phyloP scores from a whole-genome alignment of 352 stramenopile genomes.

The Phytophthora melonis region DNA sequence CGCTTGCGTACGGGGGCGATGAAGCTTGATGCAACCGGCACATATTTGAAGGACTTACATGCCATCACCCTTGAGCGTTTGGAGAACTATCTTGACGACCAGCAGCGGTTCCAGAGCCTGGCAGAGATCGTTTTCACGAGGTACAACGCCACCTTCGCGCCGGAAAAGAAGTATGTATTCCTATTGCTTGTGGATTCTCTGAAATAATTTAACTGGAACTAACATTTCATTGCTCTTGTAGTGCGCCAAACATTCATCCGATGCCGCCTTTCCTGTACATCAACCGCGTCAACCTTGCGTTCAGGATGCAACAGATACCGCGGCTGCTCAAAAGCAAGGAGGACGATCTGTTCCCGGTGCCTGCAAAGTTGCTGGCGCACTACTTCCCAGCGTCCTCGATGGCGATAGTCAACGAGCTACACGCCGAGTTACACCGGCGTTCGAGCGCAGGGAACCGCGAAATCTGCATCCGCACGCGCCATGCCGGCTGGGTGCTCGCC shows the following conservation, averaged over 20 bases:
- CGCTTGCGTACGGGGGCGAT: conserved; percentile 16
- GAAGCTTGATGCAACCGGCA: neutral
- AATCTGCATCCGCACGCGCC: conserved; percentile 62
- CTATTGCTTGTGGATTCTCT: neutral
- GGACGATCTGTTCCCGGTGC: conserved; percentile 56
- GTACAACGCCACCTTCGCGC: conserved; percentile 37
- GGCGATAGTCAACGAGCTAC: conserved; percentile 51
- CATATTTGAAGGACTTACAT: conserved; percentile 13
- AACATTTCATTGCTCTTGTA: conserved; percentile 24
- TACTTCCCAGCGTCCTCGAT: conserved; percentile 58
- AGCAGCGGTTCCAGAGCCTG: conserved; percentile 47
- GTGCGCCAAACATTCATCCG: conserved; percentile 29
- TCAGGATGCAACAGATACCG: conserved; percentile 60
- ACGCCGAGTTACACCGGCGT: conserved; percentile 49
- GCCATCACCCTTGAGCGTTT: conserved; percentile 30
- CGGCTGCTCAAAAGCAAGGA: conserved; percentile 64
- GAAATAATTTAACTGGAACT: neutral
- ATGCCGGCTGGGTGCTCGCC: conserved; percentile 65
- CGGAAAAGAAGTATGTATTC: conserved; percentile 34
- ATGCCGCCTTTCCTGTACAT: conserved; percentile 62
- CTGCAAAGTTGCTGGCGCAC: conserved; percentile 48
- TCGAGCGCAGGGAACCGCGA: conserved; percentile 47
- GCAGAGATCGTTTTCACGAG: conserved; percentile 46
- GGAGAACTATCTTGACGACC: conserved; percentile 33
- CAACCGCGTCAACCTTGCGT: conserved; percentile 65